These are phyloP conservation scores for Tillandsia leiboldiana DNA, from an alignment of 176 grass and related monocot genomes.

Conservation along the genomic window DNA sequence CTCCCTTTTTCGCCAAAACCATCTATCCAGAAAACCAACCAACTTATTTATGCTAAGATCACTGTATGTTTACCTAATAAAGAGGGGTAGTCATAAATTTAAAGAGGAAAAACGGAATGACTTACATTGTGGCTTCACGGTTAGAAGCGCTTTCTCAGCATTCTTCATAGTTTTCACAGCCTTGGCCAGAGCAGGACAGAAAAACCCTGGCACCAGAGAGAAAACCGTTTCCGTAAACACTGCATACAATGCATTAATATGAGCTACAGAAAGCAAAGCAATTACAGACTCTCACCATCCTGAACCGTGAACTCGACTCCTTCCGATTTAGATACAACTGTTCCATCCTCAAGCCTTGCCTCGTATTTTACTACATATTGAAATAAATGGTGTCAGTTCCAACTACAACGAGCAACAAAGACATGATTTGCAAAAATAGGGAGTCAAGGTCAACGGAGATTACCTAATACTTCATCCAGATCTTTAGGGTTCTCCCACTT, in stretches of 20 bases:
- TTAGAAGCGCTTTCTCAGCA: slow-evolving; percentile 62
- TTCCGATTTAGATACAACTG: slow-evolving; percentile 61
- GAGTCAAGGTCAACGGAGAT: neutral
- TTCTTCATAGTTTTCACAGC: slow-evolving; percentile 98
- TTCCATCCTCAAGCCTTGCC: slow-evolving; percentile 65
- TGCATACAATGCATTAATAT: neutral
- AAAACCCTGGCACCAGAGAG: slow-evolving; percentile 34
- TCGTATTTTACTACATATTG: slow-evolving; percentile 70
- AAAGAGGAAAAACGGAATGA: slow-evolving; percentile 2
- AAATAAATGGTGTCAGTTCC: neutral
- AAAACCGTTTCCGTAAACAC: neutral
- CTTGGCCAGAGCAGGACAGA: slow-evolving; percentile 65
- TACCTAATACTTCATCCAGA: slow-evolving; percentile 92
- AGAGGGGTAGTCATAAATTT: neutral
- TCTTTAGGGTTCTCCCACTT: slow-evolving; percentile 99
- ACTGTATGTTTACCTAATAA: neutral
- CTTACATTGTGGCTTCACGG: slow-evolving; percentile 91
- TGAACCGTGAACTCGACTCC: slow-evolving; percentile 79
- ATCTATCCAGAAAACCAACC: slow-evolving; percentile 21
- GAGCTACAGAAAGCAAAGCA: neutral
- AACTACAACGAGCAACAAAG: neutral
- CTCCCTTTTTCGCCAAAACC: slow-evolving; percentile 89
- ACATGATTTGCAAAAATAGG: slow-evolving; percentile 3
- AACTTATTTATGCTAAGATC: neutral
- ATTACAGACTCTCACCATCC: slow-evolving; percentile 42